Evolutionary conservation across 805 yeast species (phyloP), one percentile per base, ranked within the genome.

Genomic region (Candida koratica): DNA sequence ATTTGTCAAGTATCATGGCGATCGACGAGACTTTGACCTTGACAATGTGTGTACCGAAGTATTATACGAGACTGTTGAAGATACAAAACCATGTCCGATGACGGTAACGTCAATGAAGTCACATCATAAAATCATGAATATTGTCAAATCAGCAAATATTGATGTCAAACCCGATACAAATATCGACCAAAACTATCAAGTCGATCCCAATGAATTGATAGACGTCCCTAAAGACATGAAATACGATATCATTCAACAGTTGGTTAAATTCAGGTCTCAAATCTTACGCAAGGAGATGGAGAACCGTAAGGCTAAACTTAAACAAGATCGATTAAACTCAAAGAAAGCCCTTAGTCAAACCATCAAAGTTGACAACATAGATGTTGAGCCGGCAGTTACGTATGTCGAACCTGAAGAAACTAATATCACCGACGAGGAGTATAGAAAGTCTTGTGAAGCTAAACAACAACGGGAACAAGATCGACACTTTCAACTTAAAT

Each of bases 171-270:
- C 37, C 22, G 27, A 26, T 20, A 28, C 19, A 19, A 31, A 14
- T 31, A 6, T 15, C 11, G 20, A 31, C 23, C 20, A 31, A 10
- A 51, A 50, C 20, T 79, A 80, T 49, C 65, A 69, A 36, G 73
- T 80, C 20, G 82, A 80, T 49, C 64, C 68, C n/a, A 58, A 61
- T 30, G 84, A 79, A 46, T 52, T 80, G 36, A 58, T 66, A 10
- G 84, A 76, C 44, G 71, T 79, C 4, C 84, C 85, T 2, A 54
- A 58, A 16, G 71, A 72, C 17, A 60, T 74, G 62, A 53, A 71
- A 29, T 79, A 76, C 14, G 60, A 58, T n/a, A 72, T 79, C 24
- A 69, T 64, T 13, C 64, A 66, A 37, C 77, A 74, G 39, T 70
- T 80, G 38, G 62, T 77, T 39, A 72, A 69, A 42, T 80, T 80